Percentiles rank a stretch among this genome's conserved stretches.
Evolutionary conservation across 352 stramenopile genomes (phyloP).

Genomic region (Pythium rhizo-oryzae): DNA sequence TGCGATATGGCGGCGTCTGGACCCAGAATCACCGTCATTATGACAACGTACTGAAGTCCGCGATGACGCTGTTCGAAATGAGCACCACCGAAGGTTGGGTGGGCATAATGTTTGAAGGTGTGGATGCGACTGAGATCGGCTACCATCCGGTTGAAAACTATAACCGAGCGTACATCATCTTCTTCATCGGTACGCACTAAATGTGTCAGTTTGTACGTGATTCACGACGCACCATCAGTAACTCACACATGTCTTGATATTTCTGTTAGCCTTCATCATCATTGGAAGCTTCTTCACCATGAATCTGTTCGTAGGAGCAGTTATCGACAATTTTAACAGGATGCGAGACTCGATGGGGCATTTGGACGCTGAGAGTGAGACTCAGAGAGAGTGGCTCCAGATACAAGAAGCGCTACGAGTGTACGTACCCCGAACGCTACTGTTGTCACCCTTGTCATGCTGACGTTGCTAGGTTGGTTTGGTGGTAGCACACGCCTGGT

Average conservation of each 20-base stretch:
- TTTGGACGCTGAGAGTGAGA: conserved; percentile 53
- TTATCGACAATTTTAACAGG: conserved; percentile 89
- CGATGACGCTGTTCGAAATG: conserved; percentile 83
- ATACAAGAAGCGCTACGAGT: conserved; percentile 41
- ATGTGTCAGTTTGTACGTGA: background rate
- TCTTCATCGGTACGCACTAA: conserved; percentile 66
- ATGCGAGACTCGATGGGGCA: conserved; percentile 47
- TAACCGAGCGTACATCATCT: conserved; percentile 60
- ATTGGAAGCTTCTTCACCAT: conserved; percentile 87
- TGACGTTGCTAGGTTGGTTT: too few relatives aligned
- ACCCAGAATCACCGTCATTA: conserved; percentile 49
- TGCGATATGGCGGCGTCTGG: conserved; percentile 34
- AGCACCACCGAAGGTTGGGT: conserved; percentile 87
- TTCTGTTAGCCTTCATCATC: conserved; percentile 70
- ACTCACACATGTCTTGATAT: background rate
- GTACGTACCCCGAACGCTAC: conserved; percentile 21
- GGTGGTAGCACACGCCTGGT: conserved; percentile 31
- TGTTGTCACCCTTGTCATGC: too few relatives aligned
- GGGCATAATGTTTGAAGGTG: conserved; percentile 74
- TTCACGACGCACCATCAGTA: background rate
- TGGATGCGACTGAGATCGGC: conserved; percentile 69
- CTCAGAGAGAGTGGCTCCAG: conserved; percentile 71
- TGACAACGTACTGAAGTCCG: conserved; percentile 62
- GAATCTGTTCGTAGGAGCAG: conserved; percentile 88
- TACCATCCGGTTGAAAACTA: conserved; percentile 77